phyloP scores from a whole-genome alignment of 202 grass and related monocot genomes.

The Digitaria exilis region DNA sequence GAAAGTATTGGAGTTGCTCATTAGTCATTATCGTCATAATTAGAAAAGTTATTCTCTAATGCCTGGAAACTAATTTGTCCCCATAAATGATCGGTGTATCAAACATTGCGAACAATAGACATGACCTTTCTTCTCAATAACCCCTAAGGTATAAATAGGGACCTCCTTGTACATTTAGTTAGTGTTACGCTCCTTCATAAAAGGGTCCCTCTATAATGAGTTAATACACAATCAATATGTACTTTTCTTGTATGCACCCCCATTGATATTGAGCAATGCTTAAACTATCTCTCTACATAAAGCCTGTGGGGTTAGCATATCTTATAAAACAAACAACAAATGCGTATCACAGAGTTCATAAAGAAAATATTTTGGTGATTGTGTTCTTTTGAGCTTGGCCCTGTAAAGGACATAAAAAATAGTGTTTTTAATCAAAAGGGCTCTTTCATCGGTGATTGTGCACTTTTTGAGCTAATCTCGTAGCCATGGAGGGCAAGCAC shows the following conservation, averaged over 20 bases:
- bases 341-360: constrained; percentile 42
- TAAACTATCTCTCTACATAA: constrained; percentile 18
- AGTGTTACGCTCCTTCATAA: background rate
- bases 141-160: background rate
- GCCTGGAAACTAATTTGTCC: background rate
- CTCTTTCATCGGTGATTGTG: constrained; percentile 37
- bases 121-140: background rate
- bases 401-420: constrained; percentile 37
- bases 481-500: constrained; percentile 42
- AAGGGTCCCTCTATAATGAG: constrained; percentile 11
- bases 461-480: constrained; percentile 50
- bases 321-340: constrained; percentile 53
- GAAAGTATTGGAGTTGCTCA: background rate
- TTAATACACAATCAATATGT: constrained; percentile 35
- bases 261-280: constrained; percentile 41
- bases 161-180: constrained; percentile 7
- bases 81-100: background rate
- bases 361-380: constrained; percentile 41
- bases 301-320: constrained; percentile 42
- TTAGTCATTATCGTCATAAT: background rate
- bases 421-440: constrained; percentile 19
- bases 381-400: constrained; percentile 11
- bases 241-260: constrained; percentile 44
- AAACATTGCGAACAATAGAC: background rate
- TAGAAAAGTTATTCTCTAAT: background rate